Evolutionary conservation across 768 basidiomycete genomes (phyloP).

Genomic region (Filobasidium wieringae): DNA sequence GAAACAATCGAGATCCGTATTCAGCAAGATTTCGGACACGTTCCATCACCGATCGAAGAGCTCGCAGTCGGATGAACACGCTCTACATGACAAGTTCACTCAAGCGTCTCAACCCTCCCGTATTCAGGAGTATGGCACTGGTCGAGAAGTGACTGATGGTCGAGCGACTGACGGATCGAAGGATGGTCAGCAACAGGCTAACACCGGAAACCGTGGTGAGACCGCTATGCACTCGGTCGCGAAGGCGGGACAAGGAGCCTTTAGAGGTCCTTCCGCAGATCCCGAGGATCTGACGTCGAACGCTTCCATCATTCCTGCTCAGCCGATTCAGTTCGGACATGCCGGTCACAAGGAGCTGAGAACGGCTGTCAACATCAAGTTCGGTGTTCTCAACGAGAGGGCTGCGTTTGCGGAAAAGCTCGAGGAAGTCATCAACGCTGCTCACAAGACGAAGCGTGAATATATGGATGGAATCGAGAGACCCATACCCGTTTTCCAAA

Average conservation of each 20-base stretch:
- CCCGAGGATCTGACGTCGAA: slow-evolving; percentile 12
- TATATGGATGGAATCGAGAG: slow-evolving; percentile 16
- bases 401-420: slow-evolving; percentile 26
- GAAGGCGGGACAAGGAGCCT: slow-evolving; percentile 7
- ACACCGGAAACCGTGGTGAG: not conserved
- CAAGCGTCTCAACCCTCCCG: no score
- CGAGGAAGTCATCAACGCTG: slow-evolving; percentile 15
- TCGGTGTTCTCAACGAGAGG: slow-evolving; percentile 33
- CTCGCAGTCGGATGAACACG: no score
- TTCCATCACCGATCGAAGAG: no score
- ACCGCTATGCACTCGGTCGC: not conserved
- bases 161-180: no score
- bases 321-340: not conserved
- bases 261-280: not conserved
- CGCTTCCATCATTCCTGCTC: slow-evolving; percentile 10
- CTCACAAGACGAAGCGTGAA: slow-evolving; percentile 1
- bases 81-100: no score
- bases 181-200: not conserved
- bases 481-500: slow-evolving; percentile 22
- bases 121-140: no score
- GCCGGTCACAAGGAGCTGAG: not conserved
- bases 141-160: no score
- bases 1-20: no score
- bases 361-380: slow-evolving; percentile 25
- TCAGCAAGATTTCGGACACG: no score